Conservation (phyloP, 768 basidiomycete genomes). For the Leucocoprinus sp. region DNA sequence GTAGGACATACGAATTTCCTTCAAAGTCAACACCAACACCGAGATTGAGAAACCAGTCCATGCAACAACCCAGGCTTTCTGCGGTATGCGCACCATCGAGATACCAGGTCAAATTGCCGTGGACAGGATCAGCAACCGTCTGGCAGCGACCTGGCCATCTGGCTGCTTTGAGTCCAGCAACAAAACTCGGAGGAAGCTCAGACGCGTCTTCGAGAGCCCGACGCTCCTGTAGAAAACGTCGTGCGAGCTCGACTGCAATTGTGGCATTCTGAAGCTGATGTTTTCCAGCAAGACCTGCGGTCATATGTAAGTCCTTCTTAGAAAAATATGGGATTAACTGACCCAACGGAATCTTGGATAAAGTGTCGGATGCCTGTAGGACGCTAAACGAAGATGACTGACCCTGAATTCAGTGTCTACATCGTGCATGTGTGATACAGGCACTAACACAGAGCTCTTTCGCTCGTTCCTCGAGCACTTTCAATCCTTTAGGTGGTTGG, state of each 20-base stretch:
- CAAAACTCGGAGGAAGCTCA: conserved; percentile 43
- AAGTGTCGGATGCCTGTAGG: conserved; percentile 29
- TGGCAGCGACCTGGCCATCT: conserved; percentile 97
- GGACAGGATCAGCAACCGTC: conserved; percentile 53
- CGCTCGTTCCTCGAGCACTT: conserved; percentile 61
- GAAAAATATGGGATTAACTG: conserved; percentile 46
- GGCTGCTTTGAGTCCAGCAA: conserved; percentile 56
- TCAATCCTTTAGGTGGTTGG: conserved; percentile 63
- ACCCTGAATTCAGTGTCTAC: conserved; percentile 10
- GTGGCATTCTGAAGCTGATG: conserved; percentile 88
- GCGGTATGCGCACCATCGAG: conserved; percentile 94
- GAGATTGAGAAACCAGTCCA: conserved; percentile 78
- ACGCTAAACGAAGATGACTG: conserved; percentile 67
- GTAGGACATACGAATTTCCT: background rate
- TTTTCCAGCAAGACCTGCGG: conserved; percentile 69
- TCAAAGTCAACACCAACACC: conserved; percentile 36
- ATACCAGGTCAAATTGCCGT: conserved; percentile 64
- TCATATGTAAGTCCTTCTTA: conserved; percentile 2
- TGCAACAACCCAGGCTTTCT: conserved; percentile 82
- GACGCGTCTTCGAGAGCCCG: conserved; percentile 17
- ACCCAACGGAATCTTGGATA: conserved; percentile 40
- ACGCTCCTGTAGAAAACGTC: conserved; percentile 47
- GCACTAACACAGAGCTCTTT: conserved; percentile 49
- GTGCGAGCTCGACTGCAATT: conserved; percentile 71
- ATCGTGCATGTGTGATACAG: background rate